Percentiles rank a stretch among this genome's conserved stretches.
Conservation (phyloP, 768 basidiomycete genomes). For the Lactarius trivialis region DNA sequence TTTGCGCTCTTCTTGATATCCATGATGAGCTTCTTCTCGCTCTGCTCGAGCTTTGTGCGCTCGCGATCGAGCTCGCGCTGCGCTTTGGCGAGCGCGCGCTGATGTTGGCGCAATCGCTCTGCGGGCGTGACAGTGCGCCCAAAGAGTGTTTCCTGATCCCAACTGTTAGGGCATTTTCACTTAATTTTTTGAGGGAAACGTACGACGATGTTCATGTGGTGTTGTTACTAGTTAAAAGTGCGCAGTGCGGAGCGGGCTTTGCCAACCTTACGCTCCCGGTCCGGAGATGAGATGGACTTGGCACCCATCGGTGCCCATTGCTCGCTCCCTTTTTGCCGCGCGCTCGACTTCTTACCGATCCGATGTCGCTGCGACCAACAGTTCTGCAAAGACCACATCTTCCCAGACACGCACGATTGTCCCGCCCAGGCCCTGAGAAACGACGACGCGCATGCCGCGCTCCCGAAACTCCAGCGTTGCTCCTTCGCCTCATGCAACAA, state of each 20-base stretch:
- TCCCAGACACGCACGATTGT: slow-evolving; percentile 57
- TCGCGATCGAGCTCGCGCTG: slow-evolving; percentile 98
- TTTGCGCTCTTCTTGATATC: slow-evolving; percentile 98
- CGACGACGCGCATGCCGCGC: neutral
- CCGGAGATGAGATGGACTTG: slow-evolving; percentile 33
- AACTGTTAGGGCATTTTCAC: slow-evolving; percentile 13
- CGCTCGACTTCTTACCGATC: slow-evolving; percentile 74
- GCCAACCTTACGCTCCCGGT: neutral
- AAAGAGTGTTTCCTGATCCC: slow-evolving; percentile 84
- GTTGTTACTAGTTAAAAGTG: neutral
- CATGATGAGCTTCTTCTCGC: slow-evolving; percentile 91
- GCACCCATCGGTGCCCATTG: slow-evolving; percentile 60
- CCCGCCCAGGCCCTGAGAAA: slow-evolving; percentile 17
- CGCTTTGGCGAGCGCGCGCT: slow-evolving; percentile 91
- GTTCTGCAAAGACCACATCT: slow-evolving; percentile 62
- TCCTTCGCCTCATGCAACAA: slow-evolving; percentile 46
- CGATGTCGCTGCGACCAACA: slow-evolving; percentile 50
- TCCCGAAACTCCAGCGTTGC: slow-evolving; percentile 43
- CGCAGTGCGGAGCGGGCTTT: too few relatives aligned
- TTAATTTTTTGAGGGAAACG: slow-evolving; percentile 25
- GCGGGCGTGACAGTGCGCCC: slow-evolving; percentile 93
- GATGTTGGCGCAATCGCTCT: slow-evolving; percentile 93
- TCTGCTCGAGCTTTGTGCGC: slow-evolving; percentile 85
- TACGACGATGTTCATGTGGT: slow-evolving; percentile 75
- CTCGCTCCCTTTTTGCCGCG: slow-evolving; percentile 49